Evolutionary conservation across 768 basidiomycete species (phyloP).

Genomic region (Mycena chlorophos): DNA sequence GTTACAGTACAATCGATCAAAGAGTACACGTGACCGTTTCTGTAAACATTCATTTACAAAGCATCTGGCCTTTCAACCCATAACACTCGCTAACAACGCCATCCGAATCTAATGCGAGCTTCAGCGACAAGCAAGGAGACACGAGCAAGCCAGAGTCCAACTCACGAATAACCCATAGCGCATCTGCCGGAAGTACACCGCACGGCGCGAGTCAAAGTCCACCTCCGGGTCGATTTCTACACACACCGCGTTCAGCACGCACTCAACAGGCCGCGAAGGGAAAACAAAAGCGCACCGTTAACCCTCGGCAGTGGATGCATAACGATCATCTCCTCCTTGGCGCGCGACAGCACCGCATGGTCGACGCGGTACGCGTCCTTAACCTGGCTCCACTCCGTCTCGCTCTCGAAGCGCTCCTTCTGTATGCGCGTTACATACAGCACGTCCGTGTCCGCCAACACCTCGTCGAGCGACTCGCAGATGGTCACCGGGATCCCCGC

Average conservation of each 20-base stretch:
- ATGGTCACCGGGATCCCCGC: constrained; percentile 78
- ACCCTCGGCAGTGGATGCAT: constrained; percentile 99
- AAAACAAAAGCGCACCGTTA: constrained; percentile 56
- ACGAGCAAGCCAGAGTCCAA: too few relatives aligned
- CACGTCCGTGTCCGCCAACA: constrained; percentile 90
- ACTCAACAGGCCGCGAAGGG: background rate
- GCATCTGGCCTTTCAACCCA: constrained; percentile 27
- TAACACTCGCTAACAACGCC: constrained; percentile 74
- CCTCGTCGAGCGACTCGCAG: constrained; percentile 88
- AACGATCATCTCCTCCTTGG: constrained; percentile 97
- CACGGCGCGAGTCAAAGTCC: constrained; percentile 91
- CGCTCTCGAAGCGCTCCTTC: constrained; percentile 85
- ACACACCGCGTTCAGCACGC: constrained; percentile 16
- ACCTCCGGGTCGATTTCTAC: constrained; percentile 98
- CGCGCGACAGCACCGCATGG: constrained; percentile 88
- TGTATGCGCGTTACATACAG: constrained; percentile 96
- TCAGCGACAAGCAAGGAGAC: background rate
- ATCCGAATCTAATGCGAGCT: constrained; percentile 59
- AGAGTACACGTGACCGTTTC: background rate
- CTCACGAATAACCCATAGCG: constrained; percentile 95
- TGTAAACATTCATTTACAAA: background rate
- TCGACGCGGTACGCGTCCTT: constrained; percentile 93
- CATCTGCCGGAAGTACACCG: constrained; percentile 99
- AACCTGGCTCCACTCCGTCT: constrained; percentile 84
- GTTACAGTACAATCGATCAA: background rate